These are phyloP conservation scores for Neobulgaria alba DNA, from an alignment of 2,329 filamentous ascomycete genomes.

Conservation along the genomic window DNA sequence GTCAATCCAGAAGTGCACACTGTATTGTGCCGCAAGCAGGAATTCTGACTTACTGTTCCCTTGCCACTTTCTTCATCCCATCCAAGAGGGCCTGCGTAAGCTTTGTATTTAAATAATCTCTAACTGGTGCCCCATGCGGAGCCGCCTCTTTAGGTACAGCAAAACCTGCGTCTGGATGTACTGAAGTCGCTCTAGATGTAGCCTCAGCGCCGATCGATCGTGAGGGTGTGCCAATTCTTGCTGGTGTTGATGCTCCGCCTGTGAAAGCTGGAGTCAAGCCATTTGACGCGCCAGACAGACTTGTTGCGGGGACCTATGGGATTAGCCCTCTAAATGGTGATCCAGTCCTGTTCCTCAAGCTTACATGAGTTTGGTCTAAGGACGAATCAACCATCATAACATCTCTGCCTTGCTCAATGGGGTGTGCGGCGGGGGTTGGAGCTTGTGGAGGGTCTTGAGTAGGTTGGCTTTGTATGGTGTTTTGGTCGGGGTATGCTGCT, in stretches of 20 bases:
- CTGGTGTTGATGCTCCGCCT: too few relatives aligned
- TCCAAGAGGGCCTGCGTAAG: slow-evolving; percentile 61
- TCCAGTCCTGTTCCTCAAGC: too few relatives aligned
- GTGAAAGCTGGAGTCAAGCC: slow-evolving; percentile 22
- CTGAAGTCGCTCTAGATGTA: slow-evolving; percentile 47
- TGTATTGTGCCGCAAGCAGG: background rate
- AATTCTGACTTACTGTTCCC: slow-evolving; percentile 52
- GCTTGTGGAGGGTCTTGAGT: slow-evolving; percentile 7
- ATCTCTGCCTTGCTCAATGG: slow-evolving; percentile 15
- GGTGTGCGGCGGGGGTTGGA: slow-evolving; percentile 9
- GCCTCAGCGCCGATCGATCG: slow-evolving; percentile 32
- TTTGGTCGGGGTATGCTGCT: slow-evolving; percentile 22
- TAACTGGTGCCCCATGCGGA: slow-evolving; percentile 57
- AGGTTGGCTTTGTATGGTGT: slow-evolving; percentile 23
- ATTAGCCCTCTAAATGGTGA: too few relatives aligned
- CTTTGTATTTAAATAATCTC: slow-evolving; percentile 63
- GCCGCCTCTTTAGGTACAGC: slow-evolving; percentile 52
- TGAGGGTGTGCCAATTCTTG: slow-evolving; percentile 41
- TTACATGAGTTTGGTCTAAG: slow-evolving; percentile 19
- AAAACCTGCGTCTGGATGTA: slow-evolving; percentile 42
- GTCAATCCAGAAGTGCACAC: slow-evolving; percentile 4
- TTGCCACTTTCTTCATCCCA: slow-evolving; percentile 65
- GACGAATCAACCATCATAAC: slow-evolving; percentile 24
- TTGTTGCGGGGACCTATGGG: too few relatives aligned
- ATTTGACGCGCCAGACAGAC: slow-evolving; percentile 14